Evolutionary conservation across 331 rosid genomes (phyloP), one percentile per base, ranked within the genome.

Genomic region (Malus hybrid): DNA sequence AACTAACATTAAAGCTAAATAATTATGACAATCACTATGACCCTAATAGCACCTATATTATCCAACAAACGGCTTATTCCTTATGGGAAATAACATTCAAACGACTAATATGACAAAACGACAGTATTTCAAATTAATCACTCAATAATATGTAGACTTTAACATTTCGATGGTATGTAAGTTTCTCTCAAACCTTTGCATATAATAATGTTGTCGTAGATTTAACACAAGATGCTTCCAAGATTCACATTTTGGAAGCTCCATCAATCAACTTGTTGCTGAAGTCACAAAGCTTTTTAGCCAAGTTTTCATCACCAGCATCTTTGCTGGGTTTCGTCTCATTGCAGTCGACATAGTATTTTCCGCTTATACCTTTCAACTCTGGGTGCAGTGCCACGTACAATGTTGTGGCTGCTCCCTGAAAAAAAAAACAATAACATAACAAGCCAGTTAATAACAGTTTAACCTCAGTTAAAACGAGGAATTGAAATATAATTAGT

Each of bases 391-490:
- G 90, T 29, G 97, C 97, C 46, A 84, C 99, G 64, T 82, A 94
- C 81, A 92, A 89, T 31, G 97, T 90, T 1, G 97, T 94, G 16
- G 97, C 92, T 61, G 97, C 99, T 50, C 99, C 97, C 93, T 89
- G 14, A 28, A 7, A 33, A 14, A 20, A 4, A 12, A 31, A n/a
- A 8, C 32, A 59, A 13, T 18, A 16, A 52, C 57, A 18, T 52
- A 52, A 52, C 22, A 6, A 18, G 57, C 57, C 22, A 52, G 20
- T 19, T 18, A 52, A 18, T 52, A 52, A 52, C 57, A 60, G 4
- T 60, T 69, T 42, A n/a, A 69, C 22, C 46, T 19, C 10, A 0
- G 46, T 32, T 62, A 46, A 16, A 48, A 39, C 22, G 1, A 27
- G 19, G 14, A 14, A 46, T 27, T 10, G 10, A 74, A 18, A 14